Evolutionary conservation across 352 stramenopile genomes (phyloP).

Genomic region (Globisporangium uncinulatum): DNA sequence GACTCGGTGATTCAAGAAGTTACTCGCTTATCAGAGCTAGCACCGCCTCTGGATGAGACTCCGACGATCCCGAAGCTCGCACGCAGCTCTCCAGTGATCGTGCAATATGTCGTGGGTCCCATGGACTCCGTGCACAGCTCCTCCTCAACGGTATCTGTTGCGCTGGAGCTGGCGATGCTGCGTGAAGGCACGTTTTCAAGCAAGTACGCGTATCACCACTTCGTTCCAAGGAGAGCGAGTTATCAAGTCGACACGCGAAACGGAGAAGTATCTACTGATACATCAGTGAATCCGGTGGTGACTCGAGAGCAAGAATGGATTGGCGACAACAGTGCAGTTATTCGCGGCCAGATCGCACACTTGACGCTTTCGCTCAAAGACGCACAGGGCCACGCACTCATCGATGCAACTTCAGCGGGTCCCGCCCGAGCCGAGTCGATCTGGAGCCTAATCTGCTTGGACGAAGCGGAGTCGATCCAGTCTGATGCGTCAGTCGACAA

Average conservation of each 20-base stretch:
- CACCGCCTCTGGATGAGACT: neutral
- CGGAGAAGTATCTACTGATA: neutral
- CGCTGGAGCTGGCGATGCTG: conserved; percentile 5
- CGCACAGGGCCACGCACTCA: neutral
- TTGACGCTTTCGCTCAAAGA: conserved; percentile 5
- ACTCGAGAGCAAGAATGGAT: neutral
- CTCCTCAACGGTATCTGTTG: neutral
- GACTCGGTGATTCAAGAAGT: conserved; percentile 31
- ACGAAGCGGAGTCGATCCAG: neutral
- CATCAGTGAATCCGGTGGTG: neutral
- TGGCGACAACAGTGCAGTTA: neutral
- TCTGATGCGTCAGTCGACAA: neutral
- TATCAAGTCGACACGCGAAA: neutral
- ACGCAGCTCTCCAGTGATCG: conserved; percentile 11
- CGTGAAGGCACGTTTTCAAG: conserved; percentile 24
- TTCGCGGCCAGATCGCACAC: conserved; percentile 6
- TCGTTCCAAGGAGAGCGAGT: conserved; percentile 9
- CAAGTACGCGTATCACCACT: conserved; percentile 28
- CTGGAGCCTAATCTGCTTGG: conserved; percentile 1
- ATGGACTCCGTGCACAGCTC: neutral
- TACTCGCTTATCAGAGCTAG: neutral
- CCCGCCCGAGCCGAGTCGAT: neutral
- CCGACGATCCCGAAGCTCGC: neutral
- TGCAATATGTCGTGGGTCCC: conserved; percentile 26
- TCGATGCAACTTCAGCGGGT: neutral